phyloP scores from a whole-genome alignment of 1,139 yeast species.

The Hemisphaericaspora subhashii region DNA sequence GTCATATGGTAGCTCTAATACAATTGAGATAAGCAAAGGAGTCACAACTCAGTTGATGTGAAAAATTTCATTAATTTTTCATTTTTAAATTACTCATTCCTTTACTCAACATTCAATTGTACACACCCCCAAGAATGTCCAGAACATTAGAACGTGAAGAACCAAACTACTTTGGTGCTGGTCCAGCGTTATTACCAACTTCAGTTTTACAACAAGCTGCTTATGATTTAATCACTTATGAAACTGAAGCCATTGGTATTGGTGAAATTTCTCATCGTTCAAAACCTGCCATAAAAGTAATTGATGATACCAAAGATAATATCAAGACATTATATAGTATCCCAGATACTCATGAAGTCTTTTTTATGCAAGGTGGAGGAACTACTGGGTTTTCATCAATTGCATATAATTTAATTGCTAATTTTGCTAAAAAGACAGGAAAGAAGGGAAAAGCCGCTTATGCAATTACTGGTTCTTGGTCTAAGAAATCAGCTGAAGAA shows the following conservation, averaged over 20 bases:
- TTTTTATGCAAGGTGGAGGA: constrained; percentile 97
- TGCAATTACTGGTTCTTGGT: constrained; percentile 92
- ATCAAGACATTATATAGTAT: constrained; percentile 62
- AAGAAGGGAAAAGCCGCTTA: constrained; percentile 81
- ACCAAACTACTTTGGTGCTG: constrained; percentile 93
- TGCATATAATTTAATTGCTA: constrained; percentile 79
- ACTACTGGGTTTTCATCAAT: constrained; percentile 91
- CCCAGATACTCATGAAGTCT: constrained; percentile 91
- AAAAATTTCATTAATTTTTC: neutral
- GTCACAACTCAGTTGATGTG: no score
- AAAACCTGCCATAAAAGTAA: constrained; percentile 71
- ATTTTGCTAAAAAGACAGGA: constrained; percentile 66
- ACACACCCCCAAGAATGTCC: constrained; percentile 1
- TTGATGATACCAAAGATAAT: constrained; percentile 72
- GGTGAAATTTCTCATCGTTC: constrained; percentile 98
- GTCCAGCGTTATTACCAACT: constrained; percentile 91
- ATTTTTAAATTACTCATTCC: neutral
- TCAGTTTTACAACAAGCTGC: constrained; percentile 86
- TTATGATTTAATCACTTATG: constrained; percentile 68
- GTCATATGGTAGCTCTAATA: constrained; percentile 1
- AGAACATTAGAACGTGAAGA: constrained; percentile 56
- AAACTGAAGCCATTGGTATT: constrained; percentile 73
- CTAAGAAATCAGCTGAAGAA: constrained; percentile 82
- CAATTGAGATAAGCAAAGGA: no score
- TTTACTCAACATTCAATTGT: neutral